phyloP scores from a whole-genome alignment of 768 basidiomycete genomes.

The Mycena albidolilacea region DNA sequence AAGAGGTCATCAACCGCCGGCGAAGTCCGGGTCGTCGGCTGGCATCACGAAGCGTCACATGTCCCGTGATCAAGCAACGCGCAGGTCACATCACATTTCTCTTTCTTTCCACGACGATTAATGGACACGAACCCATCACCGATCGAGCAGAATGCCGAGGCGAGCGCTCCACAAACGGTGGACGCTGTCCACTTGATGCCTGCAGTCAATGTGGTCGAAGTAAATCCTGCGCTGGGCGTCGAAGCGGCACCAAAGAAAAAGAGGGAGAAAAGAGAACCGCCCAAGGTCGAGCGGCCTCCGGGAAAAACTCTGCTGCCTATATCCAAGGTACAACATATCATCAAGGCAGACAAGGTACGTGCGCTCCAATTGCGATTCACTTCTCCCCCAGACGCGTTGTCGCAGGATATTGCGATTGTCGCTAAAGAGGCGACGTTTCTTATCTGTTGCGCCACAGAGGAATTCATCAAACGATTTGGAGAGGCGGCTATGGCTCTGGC shows the following conservation, averaged over 20 bases:
- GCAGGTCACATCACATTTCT: constrained; percentile 8
- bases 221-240: background rate
- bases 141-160: background rate
- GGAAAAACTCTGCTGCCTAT: constrained; percentile 86
- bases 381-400: constrained; percentile 7
- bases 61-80: constrained; percentile 6
- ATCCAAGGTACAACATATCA: constrained; percentile 84
- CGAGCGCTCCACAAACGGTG: constrained; percentile 9
- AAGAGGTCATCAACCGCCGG: constrained; percentile 71
- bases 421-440: constrained; percentile 85
- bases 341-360: constrained; percentile 87
- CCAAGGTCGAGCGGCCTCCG: constrained; percentile 51
- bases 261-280: constrained; percentile 46
- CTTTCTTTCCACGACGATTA: background rate
- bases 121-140: constrained; percentile 26
- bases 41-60: constrained; percentile 2
- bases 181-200: background rate
- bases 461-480: constrained; percentile 84
- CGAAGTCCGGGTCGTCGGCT: background rate
- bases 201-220: background rate
- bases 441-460: constrained; percentile 88
- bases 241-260: constrained; percentile 46
- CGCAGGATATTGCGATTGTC: constrained; percentile 81
- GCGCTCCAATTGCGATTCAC: background rate
- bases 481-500: constrained; percentile 82